Conservation (phyloP, 176 grass and related monocot genomes). For the Oryza meridionalis region DNA sequence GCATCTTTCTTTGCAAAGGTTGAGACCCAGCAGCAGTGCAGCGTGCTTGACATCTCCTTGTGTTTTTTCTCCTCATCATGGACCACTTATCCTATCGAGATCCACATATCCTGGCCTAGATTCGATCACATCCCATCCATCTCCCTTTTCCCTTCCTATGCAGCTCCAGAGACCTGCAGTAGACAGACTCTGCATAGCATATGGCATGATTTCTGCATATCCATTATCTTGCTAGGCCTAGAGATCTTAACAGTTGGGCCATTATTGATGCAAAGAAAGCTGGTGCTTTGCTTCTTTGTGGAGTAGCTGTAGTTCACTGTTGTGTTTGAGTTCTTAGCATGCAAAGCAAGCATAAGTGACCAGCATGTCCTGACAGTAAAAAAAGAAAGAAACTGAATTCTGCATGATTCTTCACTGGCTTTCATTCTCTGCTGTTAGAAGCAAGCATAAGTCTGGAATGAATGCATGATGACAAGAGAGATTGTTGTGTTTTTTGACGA, state of each 20-base stretch:
- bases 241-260: not conserved
- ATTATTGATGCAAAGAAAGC: not conserved
- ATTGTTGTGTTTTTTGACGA: constrained; percentile 3
- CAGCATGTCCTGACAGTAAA: not conserved
- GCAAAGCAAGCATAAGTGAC: not conserved
- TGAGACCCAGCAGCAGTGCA: not conserved
- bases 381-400: not conserved
- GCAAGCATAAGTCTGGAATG: not conserved
- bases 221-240: not conserved
- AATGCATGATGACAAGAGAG: not conserved
- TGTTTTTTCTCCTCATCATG: not conserved
- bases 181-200: not conserved
- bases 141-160: not conserved
- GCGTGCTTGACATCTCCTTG: not conserved
- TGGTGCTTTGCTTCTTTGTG: not conserved
- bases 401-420: not conserved
- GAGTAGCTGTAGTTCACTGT: not conserved
- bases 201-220: not conserved
- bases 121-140: not conserved
- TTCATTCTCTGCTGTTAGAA: not conserved
- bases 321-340: not conserved
- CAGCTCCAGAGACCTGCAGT: not conserved
- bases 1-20: not conserved
- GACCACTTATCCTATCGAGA: constrained; percentile 41
- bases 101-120: constrained; percentile 41